A percentile compares a stretch with the other conserved stretches of the same genome.
Conservation (phyloP, 768 basidiomycete genomes). For the Termitomyces heimii region DNA sequence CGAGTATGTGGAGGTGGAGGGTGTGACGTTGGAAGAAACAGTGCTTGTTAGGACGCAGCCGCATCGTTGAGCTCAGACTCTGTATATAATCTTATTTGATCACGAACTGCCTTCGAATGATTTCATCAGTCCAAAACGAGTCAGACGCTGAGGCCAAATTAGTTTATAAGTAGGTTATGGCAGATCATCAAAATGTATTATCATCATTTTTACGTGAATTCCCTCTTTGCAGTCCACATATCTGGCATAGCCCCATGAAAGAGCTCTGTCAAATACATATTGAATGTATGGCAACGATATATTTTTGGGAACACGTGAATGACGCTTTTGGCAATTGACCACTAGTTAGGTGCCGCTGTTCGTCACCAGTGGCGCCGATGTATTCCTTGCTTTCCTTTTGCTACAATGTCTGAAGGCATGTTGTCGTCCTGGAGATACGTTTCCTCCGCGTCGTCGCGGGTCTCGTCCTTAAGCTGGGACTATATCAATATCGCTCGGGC, state of each 20-base stretch:
- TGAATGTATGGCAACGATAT: not conserved
- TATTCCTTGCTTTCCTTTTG: not conserved
- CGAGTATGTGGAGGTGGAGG: not conserved
- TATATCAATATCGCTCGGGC: constrained; percentile 26
- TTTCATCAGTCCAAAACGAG: not conserved
- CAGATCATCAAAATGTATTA: no score
- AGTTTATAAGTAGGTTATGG: no score
- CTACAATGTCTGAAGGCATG: constrained; percentile 31
- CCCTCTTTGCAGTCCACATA: not conserved
- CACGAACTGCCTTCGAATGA: not conserved
- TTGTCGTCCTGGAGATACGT: constrained; percentile 27
- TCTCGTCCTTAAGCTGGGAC: constrained; percentile 35
- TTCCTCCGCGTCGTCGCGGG: constrained; percentile 23
- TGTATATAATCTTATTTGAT: not conserved
- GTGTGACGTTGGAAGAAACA: not conserved
- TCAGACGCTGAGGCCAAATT: not conserved
- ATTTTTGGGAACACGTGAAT: not conserved
- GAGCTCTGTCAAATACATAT: not conserved
- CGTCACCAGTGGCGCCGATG: constrained; percentile 5
- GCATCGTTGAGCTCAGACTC: not conserved
- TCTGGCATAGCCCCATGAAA: not conserved
- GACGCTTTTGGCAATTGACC: not conserved
- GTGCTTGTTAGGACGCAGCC: not conserved
- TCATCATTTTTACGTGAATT: not conserved
- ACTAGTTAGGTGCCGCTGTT: not conserved